Evolutionary conservation across 2,329 filamentous ascomycete genomes (phyloP).

Genomic region (Metarhizium brunneum): DNA sequence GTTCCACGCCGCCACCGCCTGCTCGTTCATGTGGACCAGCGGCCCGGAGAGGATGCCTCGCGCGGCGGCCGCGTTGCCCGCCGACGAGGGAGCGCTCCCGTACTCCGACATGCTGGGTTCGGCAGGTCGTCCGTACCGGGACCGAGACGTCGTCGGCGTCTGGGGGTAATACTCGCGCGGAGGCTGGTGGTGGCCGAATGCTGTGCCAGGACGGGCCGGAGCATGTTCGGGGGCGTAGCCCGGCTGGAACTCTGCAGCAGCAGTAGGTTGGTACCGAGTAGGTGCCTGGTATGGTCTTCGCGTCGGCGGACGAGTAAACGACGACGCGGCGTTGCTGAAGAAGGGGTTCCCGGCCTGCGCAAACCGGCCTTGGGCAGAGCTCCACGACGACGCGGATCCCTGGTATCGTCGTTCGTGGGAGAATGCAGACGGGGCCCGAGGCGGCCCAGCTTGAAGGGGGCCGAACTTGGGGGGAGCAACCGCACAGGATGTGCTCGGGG

Average conservation of each 20-base stretch:
- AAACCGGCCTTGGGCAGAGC: constrained; percentile 11
- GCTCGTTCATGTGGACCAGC: constrained; percentile 26
- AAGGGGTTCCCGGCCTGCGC: constrained; percentile 1
- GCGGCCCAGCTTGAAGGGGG: constrained; percentile 18
- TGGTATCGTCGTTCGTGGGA: constrained; percentile 15
- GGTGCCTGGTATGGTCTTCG: constrained; percentile 6
- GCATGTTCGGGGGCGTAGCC: background rate
- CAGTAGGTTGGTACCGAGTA: constrained; percentile 21
- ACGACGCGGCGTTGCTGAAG: constrained; percentile 3
- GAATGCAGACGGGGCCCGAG: constrained; percentile 17
- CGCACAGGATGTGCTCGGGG: constrained; percentile 9
- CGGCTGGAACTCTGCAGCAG: constrained; percentile 22
- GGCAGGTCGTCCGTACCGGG: constrained; percentile 21
- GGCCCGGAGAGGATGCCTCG: constrained; percentile 14
- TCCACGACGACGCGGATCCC: constrained; percentile 10
- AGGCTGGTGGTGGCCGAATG: constrained; percentile 9
- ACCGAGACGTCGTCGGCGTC: constrained; percentile 20
- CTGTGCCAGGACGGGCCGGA: constrained; percentile 9
- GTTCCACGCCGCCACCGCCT: constrained; percentile 24
- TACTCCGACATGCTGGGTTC: constrained; percentile 6
- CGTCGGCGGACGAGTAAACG: constrained; percentile 5
- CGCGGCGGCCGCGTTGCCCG: constrained; percentile 7
- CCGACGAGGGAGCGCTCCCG: constrained; percentile 1
- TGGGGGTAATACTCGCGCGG: constrained; percentile 17
- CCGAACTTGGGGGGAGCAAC: constrained; percentile 21